phyloP scores from a whole-genome alignment of 176 grass and related monocot species.

The Ananas comosus region DNA sequence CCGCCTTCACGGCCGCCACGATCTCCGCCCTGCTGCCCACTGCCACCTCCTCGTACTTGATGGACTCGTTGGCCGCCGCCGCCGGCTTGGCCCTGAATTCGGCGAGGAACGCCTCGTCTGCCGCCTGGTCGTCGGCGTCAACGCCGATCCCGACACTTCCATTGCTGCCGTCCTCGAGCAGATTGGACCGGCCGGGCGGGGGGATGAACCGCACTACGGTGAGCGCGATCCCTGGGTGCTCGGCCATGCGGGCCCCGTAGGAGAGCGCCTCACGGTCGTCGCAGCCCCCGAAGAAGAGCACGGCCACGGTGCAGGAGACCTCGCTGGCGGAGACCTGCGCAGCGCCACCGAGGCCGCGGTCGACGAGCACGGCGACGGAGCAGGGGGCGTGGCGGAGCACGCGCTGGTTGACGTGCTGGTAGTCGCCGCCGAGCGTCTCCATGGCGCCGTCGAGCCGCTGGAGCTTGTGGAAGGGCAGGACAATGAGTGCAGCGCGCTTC shows the following conservation, averaged over 20 bases:
- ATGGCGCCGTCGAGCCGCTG: conserved; percentile 21
- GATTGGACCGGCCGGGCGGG: background rate
- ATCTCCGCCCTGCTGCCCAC: conserved; percentile 11
- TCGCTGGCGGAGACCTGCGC: conserved; percentile 24
- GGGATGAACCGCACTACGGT: conserved; percentile 15
- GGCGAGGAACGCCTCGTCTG: conserved; percentile 11
- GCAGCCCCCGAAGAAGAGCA: conserved; percentile 29
- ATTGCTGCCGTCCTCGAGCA: background rate
- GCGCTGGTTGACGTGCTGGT: conserved; percentile 24
- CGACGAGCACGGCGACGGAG: conserved; percentile 30
- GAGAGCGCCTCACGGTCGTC: conserved; percentile 32
- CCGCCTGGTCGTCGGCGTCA: background rate
- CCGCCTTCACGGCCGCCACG: conserved; percentile 13
- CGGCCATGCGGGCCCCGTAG: conserved; percentile 27
- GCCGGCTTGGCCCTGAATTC: conserved; percentile 18
- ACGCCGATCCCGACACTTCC: conserved; percentile 5
- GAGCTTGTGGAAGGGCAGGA: conserved; percentile 28
- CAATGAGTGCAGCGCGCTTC: conserved; percentile 24
- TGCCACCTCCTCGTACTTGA: conserved; percentile 21
- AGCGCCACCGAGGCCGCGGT: conserved; percentile 22
- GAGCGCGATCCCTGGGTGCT: conserved; percentile 28
- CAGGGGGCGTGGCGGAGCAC: conserved; percentile 28
- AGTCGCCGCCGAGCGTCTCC: conserved; percentile 21
- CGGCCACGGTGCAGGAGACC: conserved; percentile 21
- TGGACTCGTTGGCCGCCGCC: conserved; percentile 4